Percentiles rank a stretch among this genome's conserved stretches.
These are phyloP conservation scores for Hanseniaspora valbyensis DNA, from an alignment of 805 yeast genomes.

Conservation along the genomic window DNA sequence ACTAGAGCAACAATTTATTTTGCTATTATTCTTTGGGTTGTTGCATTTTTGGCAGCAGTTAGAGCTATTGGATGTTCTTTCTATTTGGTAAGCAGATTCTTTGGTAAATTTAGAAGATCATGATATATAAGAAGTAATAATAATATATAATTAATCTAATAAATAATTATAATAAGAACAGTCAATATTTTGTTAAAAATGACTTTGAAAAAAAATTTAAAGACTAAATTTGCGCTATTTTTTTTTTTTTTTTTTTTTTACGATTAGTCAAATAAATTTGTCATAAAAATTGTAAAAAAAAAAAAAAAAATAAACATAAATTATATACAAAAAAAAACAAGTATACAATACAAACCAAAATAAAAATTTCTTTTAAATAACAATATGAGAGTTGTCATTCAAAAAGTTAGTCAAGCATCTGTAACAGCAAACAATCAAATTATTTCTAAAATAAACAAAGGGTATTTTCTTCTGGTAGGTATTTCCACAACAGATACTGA, in stretches of 20 bases:
- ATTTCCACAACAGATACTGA: conserved; percentile 65
- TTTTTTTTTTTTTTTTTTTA: no score
- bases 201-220: no score
- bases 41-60: conserved; percentile 78
- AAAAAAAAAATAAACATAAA: background rate
- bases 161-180: no score
- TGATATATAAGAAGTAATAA: no score
- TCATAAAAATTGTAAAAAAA: background rate
- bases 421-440: conserved; percentile 67
- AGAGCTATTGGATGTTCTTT: conserved; percentile 64
- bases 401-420: conserved; percentile 77
- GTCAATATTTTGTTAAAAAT: no score
- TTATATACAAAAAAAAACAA: background rate
- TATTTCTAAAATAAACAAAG: conserved; percentile 62
- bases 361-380: no score
- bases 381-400: conserved; percentile 92
- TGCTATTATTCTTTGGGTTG: conserved; percentile 82
- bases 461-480: conserved; percentile 75
- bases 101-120: conserved; percentile 21
- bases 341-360: background rate
- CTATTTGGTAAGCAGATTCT: conserved; percentile 37
- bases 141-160: no score
- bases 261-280: no score
- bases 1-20: conserved; percentile 56
- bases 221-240: no score